phyloP scores from a whole-genome alignment of 768 basidiomycete species.

The Pleurotus djamor region DNA sequence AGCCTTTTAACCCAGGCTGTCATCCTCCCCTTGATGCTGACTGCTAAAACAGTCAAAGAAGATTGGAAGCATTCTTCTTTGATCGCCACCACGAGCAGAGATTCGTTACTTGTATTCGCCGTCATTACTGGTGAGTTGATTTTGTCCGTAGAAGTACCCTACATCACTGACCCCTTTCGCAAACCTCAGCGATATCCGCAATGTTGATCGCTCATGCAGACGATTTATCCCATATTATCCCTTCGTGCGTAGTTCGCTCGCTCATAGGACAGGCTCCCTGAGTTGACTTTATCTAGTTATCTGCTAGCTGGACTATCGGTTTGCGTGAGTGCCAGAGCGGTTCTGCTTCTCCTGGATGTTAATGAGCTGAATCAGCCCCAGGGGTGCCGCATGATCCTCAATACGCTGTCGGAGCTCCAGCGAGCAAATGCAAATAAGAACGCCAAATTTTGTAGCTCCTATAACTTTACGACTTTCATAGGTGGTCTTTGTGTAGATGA shows the following conservation, averaged over 20 bases:
- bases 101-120: background rate
- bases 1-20: background rate
- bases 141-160: background rate
- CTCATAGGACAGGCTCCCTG: background rate
- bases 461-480: background rate
- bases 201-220: background rate
- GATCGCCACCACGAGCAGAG: background rate
- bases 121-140: background rate
- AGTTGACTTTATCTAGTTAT: background rate
- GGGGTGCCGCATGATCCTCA: slow-evolving; percentile 2
- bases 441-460: background rate
- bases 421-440: background rate
- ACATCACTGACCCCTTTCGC: background rate
- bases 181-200: background rate
- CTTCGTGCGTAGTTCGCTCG: background rate
- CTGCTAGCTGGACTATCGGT: background rate
- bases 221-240: background rate
- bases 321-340: background rate
- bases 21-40: background rate
- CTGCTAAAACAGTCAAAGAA: background rate
- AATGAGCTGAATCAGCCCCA: background rate
- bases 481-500: background rate
- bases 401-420: background rate
- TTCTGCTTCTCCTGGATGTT: background rate
- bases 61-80: background rate